These are phyloP conservation scores for Sclerotinia sclerotiorum DNA, from an alignment of 2,329 filamentous ascomycete species.

Conservation along the genomic window DNA sequence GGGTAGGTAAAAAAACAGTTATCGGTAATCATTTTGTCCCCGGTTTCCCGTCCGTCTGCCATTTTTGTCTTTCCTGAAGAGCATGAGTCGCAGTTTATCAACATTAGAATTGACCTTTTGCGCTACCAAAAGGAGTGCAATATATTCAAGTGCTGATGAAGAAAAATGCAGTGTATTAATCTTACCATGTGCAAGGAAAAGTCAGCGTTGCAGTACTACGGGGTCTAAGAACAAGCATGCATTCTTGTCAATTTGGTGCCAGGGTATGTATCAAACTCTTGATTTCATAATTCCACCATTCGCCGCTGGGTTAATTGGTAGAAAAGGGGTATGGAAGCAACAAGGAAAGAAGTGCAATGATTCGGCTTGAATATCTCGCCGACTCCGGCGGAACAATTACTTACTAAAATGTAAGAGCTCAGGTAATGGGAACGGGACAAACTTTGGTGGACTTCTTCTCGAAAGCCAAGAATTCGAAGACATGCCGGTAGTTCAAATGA, in stretches of 20 bases:
- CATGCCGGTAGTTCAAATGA: not conserved
- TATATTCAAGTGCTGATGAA: not conserved
- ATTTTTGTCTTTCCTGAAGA: not conserved
- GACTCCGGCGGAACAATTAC: not conserved
- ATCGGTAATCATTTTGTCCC: not conserved
- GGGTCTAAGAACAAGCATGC: not conserved
- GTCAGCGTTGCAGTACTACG: constrained; percentile 2
- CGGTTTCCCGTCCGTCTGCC: not conserved
- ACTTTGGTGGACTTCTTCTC: not conserved
- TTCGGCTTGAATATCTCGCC: not conserved
- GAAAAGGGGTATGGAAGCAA: not conserved
- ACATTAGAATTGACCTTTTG: not conserved
- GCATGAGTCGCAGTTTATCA: not conserved
- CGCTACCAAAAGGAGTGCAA: not conserved
- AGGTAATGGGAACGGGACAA: not conserved
- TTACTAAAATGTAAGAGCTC: not conserved
- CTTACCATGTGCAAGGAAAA: not conserved
- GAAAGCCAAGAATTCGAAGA: not conserved
- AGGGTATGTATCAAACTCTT: constrained; percentile 1
- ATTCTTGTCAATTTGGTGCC: not conserved
- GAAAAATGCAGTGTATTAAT: not conserved
- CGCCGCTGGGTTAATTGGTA: not conserved
- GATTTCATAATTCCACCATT: constrained; percentile 1
- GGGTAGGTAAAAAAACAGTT: not conserved
- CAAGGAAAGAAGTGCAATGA: not conserved